phyloP scores from a whole-genome alignment of 78 protist species.

The Dictyostelium brefeldianum region DNA sequence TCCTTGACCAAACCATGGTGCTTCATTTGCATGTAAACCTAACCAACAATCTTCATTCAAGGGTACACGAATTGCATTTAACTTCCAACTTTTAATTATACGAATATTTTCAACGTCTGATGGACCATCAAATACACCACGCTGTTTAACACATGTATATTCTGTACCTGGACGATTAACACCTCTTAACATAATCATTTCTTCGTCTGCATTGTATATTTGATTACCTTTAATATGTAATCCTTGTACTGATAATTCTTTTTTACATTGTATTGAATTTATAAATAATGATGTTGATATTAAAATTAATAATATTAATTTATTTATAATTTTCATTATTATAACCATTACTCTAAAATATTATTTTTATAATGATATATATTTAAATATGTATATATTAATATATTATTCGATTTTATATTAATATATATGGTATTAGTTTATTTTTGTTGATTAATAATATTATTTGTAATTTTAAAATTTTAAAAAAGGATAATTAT shows the following conservation, averaged over 20 bases:
- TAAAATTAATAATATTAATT: neutral
- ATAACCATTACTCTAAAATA: too few species aligned
- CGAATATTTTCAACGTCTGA: conserved; percentile 6
- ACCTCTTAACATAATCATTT: conserved; percentile 35
- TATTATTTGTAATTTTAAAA: too few species aligned
- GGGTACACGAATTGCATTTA: conserved; percentile 63
- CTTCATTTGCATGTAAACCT: conserved; percentile 30
- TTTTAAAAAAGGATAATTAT: too few species aligned
- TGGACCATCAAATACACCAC: conserved; percentile 56
- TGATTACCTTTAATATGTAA: conserved; percentile 26
- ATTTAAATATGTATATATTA: too few species aligned
- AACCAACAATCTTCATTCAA: conserved; percentile 78
- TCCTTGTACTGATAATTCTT: conserved; percentile 34
- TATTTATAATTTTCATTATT: too few species aligned
- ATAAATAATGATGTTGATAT: neutral
- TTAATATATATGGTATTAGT: too few species aligned
- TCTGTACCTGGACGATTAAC: conserved; percentile 76
- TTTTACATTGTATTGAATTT: neutral
- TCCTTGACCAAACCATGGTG: conserved; percentile 24
- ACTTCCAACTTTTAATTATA: conserved; percentile 33
- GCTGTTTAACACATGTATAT: conserved; percentile 52
- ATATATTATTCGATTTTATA: too few species aligned
- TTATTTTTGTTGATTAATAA: too few species aligned
- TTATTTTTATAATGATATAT: too few species aligned
- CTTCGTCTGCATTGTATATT: conserved; percentile 7